A percentile compares a stretch with the other conserved stretches of the same genome.
Conservation (phyloP, 352 stramenopile species). For the Pythium rishiriense region DNA sequence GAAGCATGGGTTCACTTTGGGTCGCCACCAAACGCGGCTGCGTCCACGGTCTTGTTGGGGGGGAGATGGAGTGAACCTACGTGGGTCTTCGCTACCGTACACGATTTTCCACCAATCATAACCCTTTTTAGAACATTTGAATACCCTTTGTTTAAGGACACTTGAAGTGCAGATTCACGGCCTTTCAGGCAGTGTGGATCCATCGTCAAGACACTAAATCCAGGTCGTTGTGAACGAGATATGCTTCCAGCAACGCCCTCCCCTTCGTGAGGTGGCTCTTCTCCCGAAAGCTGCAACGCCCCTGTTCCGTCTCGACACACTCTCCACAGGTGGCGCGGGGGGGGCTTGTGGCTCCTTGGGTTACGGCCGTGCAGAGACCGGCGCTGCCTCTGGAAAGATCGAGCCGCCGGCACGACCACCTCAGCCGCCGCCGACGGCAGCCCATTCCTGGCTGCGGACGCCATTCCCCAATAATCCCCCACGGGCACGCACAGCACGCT, state of each 20-base stretch:
- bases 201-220: background rate
- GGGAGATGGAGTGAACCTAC: slow-evolving; percentile 17
- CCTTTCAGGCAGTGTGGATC: too few relatives aligned
- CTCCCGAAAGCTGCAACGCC: background rate
- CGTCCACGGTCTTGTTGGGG: background rate
- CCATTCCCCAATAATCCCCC: slow-evolving; percentile 23
- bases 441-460: background rate
- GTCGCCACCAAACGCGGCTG: background rate
- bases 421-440: background rate
- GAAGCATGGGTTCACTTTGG: slow-evolving; percentile 27
- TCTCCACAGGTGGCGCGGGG: slow-evolving; percentile 6
- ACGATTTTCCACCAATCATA: slow-evolving; percentile 18
- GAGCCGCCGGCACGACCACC: slow-evolving; percentile 8
- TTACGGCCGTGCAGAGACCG: slow-evolving; percentile 14
- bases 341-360: slow-evolving; percentile 19
- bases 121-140: background rate
- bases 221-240: background rate
- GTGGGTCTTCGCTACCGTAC: background rate
- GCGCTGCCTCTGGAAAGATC: slow-evolving; percentile 22
- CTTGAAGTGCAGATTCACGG: background rate
- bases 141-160: slow-evolving; percentile 1
- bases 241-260: slow-evolving; percentile 1
- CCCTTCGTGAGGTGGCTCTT: too few relatives aligned
- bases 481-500: background rate
- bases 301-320: slow-evolving; percentile 28